A percentile compares a stretch with the other conserved stretches of the same genome.
These are phyloP conservation scores for Pythium guiyangense DNA, from an alignment of 352 stramenopile species.

Conservation along the genomic window DNA sequence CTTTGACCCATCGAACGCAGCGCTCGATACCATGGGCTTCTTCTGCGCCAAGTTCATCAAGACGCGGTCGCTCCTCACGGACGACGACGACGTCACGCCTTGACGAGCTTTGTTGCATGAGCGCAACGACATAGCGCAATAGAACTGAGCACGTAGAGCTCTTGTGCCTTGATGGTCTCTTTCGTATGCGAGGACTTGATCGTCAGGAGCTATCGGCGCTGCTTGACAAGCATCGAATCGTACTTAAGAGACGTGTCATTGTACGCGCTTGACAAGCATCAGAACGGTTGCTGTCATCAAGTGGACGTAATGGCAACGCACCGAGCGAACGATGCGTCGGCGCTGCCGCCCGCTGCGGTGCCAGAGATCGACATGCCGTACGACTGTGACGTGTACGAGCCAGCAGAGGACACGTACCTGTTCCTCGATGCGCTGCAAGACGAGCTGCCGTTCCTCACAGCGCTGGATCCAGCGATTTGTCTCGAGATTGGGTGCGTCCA, in stretches of 20 bases:
- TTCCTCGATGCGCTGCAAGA: constrained; percentile 94
- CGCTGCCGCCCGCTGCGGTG: constrained; percentile 27
- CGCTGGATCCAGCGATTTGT: constrained; percentile 66
- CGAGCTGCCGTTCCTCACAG: constrained; percentile 62
- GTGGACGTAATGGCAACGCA: background rate
- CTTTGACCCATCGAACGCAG: constrained; percentile 81
- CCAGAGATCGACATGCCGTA: constrained; percentile 75
- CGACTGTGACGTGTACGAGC: constrained; percentile 94
- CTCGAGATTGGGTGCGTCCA: constrained; percentile 82
- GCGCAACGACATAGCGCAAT: background rate
- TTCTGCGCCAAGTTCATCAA: constrained; percentile 93
- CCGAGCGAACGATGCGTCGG: too few species aligned
- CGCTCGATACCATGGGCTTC: constrained; percentile 92
- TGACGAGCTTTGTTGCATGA: too few species aligned
- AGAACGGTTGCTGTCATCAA: background rate
- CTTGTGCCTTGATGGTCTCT: too few species aligned
- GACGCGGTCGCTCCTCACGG: constrained; percentile 41
- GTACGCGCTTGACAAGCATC: background rate
- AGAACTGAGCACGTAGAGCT: background rate
- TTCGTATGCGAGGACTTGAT: too few species aligned
- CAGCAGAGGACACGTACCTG: constrained; percentile 96
- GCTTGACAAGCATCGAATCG: background rate
- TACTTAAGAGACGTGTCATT: background rate
- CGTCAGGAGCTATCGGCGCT: too few species aligned
- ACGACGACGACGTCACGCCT: background rate